Evolutionary conservation across 1,284 basidiomycete genomes (phyloP), one percentile per base, ranked within the genome.

Genomic region (Ganoderma boninense): DNA sequence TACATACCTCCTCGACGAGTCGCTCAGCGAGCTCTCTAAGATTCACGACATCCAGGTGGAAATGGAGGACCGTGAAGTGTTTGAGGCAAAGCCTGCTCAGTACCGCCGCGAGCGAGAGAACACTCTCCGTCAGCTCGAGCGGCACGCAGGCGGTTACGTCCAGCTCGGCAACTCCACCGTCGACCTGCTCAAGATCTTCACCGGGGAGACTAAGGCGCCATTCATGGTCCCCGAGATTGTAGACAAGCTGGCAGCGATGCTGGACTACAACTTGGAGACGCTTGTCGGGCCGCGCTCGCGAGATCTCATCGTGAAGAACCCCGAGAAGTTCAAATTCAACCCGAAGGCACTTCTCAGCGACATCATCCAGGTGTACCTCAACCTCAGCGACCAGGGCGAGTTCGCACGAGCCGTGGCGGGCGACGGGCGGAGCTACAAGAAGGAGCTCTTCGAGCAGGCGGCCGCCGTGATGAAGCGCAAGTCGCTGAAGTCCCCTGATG

Each of bases 211-310:
- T 0, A 95, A 94, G 78, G 90, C 88, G 54, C 96, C 97, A 0
- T 99, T 99, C 83, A 94, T 99, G 89, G 94, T 95, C 81, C 93
- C 95, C 2, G 98, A 99, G 82, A 98, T 99, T 68, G 96, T 99
- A 40, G 94, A 97, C 78, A 90, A 95, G 52, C 87, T 99, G 20
- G 97, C 98, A 4, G 97, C 97, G 0, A 99, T 99, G 95, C 84
- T 99, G 75, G 95, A 98, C 80, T 97, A 97, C 84, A 99, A 99
- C 78, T 85, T 99, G 32, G 91, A 94, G 65, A 92, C 92, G 7
- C 90, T 99, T 38, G 95, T 93, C 35, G 98, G 98, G 0, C 96
- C 97, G 2, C 89, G 88, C 71, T 96, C 91, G 79, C 89, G 91
- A 73, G 91, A 97, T 43, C 88, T 99, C 29, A 92, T 89, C 74